These are phyloP conservation scores for Mycosphaerella sp. DNA, from an alignment of 2,329 filamentous ascomycete species.

Conservation along the genomic window DNA sequence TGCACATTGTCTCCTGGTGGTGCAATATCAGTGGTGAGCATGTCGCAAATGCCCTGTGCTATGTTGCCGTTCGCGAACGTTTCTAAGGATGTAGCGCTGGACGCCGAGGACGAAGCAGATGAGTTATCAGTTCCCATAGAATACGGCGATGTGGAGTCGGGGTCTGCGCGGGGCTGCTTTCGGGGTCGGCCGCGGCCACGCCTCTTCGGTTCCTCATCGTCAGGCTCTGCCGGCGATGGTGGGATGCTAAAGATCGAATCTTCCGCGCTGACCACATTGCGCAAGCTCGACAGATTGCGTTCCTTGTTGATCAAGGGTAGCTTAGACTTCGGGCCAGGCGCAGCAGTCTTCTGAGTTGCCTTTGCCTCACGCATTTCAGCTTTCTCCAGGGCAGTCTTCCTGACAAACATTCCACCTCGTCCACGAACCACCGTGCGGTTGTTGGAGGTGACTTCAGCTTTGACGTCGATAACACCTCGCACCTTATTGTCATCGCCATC, in stretches of 20 bases:
- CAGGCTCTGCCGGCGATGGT: constrained; percentile 16
- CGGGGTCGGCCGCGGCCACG: constrained; percentile 24
- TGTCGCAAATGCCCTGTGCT: constrained; percentile 29
- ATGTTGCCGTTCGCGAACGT: constrained; percentile 28
- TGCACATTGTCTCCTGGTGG: not conserved
- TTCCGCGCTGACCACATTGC: constrained; percentile 26
- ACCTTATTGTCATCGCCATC: not conserved
- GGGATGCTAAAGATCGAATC: constrained; percentile 25
- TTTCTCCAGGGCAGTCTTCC: constrained; percentile 6
- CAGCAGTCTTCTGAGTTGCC: not conserved
- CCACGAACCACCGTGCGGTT: constrained; percentile 14
- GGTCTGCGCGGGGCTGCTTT: constrained; percentile 17
- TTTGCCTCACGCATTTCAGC: not conserved
- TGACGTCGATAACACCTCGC: constrained; percentile 3
- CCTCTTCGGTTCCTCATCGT: constrained; percentile 16
- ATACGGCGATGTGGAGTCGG: constrained; percentile 21
- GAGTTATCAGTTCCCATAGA: constrained; percentile 22
- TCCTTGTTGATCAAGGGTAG: constrained; percentile 25
- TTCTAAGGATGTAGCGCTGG: constrained; percentile 30
- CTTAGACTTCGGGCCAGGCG: constrained; percentile 12
- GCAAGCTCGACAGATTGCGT: constrained; percentile 25
- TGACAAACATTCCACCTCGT: constrained; percentile 15
- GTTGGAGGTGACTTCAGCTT: constrained; percentile 14
- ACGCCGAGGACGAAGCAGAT: constrained; percentile 22
- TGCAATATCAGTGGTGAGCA: constrained; percentile 26